Conservation (phyloP, 2,329 filamentous ascomycete genomes). For the Aspergillus awamori region DNA sequence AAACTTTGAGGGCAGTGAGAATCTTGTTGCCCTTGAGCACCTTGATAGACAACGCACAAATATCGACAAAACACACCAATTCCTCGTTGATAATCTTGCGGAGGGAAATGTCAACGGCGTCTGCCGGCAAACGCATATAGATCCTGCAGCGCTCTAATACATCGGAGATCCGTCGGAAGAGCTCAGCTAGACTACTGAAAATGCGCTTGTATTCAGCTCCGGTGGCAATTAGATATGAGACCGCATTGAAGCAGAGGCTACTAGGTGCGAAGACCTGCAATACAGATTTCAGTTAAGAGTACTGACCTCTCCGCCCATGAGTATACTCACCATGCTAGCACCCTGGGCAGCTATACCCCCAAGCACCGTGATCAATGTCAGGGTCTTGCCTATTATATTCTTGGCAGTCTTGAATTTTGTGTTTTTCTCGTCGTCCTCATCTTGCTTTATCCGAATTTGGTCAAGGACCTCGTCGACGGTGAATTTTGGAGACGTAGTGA, state of each 20-base stretch:
- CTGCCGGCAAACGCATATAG: constrained; percentile 25
- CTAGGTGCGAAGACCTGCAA: constrained; percentile 30
- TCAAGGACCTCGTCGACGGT: constrained; percentile 28
- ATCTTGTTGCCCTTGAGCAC: constrained; percentile 29
- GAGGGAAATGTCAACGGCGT: constrained; percentile 28
- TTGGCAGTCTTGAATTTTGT: constrained; percentile 26
- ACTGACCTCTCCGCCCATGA: neutral
- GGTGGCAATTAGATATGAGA: constrained; percentile 30
- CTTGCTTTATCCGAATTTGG: constrained; percentile 25
- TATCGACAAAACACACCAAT: constrained; percentile 30
- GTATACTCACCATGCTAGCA: constrained; percentile 29
- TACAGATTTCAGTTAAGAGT: neutral
- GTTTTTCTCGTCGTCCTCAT: constrained; percentile 27
- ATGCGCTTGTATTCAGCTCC: constrained; percentile 34
- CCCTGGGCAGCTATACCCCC: constrained; percentile 29
- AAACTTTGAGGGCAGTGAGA: constrained; percentile 29
- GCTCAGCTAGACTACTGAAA: constrained; percentile 29
- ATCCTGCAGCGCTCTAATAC: constrained; percentile 33
- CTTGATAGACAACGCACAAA: constrained; percentile 30
- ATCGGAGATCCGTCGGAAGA: constrained; percentile 31
- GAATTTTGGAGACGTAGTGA: constrained; percentile 21
- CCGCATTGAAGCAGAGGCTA: constrained; percentile 34
- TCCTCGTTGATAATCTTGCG: constrained; percentile 31
- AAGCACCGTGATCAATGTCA: constrained; percentile 26
- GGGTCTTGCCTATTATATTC: constrained; percentile 28